These are phyloP conservation scores for Zymoseptoria crescenta DNA, from an alignment of 2,329 filamentous ascomycete genomes.

Conservation along the genomic window DNA sequence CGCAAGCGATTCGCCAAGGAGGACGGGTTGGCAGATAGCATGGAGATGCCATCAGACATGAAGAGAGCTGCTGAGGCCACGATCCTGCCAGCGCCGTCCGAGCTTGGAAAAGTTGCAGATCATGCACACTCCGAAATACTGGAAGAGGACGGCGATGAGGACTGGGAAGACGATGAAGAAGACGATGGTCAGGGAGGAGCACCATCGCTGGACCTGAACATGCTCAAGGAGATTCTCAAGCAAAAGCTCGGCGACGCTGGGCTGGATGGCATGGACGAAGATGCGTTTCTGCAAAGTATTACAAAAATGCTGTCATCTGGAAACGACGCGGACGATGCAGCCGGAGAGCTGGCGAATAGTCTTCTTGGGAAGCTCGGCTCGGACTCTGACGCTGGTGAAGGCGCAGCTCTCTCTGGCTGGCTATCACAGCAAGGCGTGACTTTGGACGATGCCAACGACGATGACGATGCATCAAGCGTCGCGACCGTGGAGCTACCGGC, in stretches of 20 bases:
- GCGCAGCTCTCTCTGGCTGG: constrained; percentile 25
- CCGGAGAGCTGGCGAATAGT: constrained; percentile 36
- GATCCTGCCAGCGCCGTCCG: constrained; percentile 6
- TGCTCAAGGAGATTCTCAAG: constrained; percentile 28
- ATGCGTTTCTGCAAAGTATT: constrained; percentile 36
- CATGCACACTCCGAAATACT: constrained; percentile 10
- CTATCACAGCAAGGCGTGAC: constrained; percentile 27
- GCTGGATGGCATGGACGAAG: constrained; percentile 35
- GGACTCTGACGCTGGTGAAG: constrained; percentile 16
- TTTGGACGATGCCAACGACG: constrained; percentile 21
- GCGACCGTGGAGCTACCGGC: constrained; percentile 29
- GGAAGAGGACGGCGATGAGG: constrained; percentile 15
- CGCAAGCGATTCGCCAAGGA: constrained; percentile 31
- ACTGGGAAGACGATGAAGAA: constrained; percentile 16
- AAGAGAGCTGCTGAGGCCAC: constrained; percentile 22
- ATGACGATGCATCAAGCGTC: constrained; percentile 22
- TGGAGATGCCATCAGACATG: constrained; percentile 26
- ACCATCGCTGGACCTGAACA: constrained; percentile 31
- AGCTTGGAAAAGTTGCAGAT: constrained; percentile 3
- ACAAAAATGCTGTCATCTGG: constrained; percentile 39
- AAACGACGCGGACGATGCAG: constrained; percentile 35
- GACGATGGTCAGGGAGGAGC: constrained; percentile 9
- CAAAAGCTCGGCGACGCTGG: constrained; percentile 26
- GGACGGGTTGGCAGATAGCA: constrained; percentile 11
- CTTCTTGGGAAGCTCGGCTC: constrained; percentile 31